Evolutionary conservation across 2,329 filamentous ascomycete species (phyloP), one percentile per base, ranked within the genome.

Genomic region (Cryphonectria radicalis): DNA sequence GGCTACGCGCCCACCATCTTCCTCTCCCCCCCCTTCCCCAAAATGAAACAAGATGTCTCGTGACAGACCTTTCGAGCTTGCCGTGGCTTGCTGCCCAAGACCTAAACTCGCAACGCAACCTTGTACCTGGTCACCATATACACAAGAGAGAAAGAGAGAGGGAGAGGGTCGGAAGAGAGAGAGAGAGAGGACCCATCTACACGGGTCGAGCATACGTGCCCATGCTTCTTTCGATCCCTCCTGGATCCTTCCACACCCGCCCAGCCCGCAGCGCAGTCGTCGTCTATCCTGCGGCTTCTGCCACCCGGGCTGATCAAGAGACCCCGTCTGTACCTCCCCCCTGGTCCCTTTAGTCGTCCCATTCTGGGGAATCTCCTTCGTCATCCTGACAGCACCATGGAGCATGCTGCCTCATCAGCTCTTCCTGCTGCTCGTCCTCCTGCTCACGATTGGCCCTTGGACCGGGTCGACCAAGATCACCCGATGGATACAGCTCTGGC

Each of bases 61-160:
- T 62, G 59, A 40, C 59, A 62, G 59, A 40, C 8, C 59, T 59
- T 59, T 57, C 53, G 11, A 57, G 53, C 57, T 62, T 62, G 57
- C 28, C 35, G 59, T 62, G 59, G 63, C 63, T 65, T 50, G 63
- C 63, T 65, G 43, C 32, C 55, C 63, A 65, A 53, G 14, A 50
- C 62, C 28, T 22, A 40, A 13, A 28, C 17, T 46, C 55, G 8
- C 25, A 35, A 5, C 55, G 53, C 25, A 57, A 14, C 55, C 25
- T 19, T 32, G 28, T 32, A 35, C 55, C 55, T 32, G 53, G 53
- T 3, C 53, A 57, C 53, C 53, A 32, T 57, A 25, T 25, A 17
- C n/a, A 57, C n/a, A n/a, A 4, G 4, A 32, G 32, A 32, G 32
- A 32, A 4, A 32, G 32, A 32, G 32, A 32, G 28, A 32, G 3